Conservation (phyloP, 2,329 filamentous ascomycete species). For the Neocatenulostroma microsporum region DNA sequence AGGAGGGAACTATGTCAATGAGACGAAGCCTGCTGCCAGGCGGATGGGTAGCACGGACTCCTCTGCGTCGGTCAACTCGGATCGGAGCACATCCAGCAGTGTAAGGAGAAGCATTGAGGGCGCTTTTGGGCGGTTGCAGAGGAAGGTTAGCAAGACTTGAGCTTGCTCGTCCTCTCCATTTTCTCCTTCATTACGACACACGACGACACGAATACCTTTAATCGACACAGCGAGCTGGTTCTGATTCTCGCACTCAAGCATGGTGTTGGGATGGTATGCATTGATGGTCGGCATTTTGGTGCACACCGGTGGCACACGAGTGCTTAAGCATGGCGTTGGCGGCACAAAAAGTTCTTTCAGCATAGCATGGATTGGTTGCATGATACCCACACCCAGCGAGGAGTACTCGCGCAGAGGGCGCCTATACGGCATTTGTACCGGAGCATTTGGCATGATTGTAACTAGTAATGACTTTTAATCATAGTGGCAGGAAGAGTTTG, state of each 20-base stretch:
- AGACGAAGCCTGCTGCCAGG: constrained; percentile 13
- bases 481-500: too few species aligned
- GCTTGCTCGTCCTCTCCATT: too few species aligned
- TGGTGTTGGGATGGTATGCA: constrained; percentile 3
- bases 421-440: constrained; percentile 8
- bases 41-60: constrained; percentile 7
- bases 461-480: too few species aligned
- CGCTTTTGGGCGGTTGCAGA: constrained; percentile 6
- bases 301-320: too few species aligned
- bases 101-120: constrained; percentile 7
- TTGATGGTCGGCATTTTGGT: too few species aligned
- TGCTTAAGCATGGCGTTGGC: constrained; percentile 4
- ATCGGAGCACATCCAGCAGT: constrained; percentile 5
- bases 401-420: constrained; percentile 9
- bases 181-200: neutral
- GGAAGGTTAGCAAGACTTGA: constrained; percentile 7
- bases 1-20: constrained; percentile 47
- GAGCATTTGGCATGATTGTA: too few species aligned
- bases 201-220: neutral
- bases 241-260: neutral
- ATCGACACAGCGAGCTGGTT: constrained; percentile 1
- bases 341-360: constrained; percentile 2
- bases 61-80: constrained; percentile 4
- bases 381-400: constrained; percentile 10
- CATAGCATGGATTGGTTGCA: too few species aligned